These are phyloP conservation scores for Rhododendron ovatum DNA, from an alignment of 148 eudicot genomes.

Conservation along the genomic window DNA sequence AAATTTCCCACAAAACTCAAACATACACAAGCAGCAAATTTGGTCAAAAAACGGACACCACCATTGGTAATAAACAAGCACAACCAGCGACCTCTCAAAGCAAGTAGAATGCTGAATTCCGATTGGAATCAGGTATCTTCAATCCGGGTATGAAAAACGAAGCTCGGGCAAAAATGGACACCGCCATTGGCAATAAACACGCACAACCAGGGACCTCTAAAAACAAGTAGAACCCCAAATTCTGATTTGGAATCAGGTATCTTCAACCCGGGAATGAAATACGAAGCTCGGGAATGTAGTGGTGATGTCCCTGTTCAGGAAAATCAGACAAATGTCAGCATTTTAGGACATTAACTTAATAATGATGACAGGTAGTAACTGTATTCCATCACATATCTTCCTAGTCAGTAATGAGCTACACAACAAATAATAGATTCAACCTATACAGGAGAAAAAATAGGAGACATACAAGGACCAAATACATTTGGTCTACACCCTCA, in stretches of 20 bases:
- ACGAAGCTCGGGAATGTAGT: slow-evolving; percentile 93
- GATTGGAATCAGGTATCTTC: background rate
- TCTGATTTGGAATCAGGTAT: slow-evolving; percentile 37
- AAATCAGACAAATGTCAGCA: background rate
- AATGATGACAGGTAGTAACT: background rate
- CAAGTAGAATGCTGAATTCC: no score
- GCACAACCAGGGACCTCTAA: background rate
- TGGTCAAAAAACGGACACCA: background rate
- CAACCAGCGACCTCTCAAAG: no score
- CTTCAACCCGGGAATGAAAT: slow-evolving; percentile 77
- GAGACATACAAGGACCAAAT: background rate
- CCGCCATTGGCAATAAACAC: background rate
- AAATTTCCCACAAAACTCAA: background rate
- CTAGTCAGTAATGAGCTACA: background rate
- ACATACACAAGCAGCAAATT: background rate
- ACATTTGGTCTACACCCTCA: background rate
- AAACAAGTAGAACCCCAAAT: slow-evolving; percentile 1
- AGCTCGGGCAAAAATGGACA: background rate
- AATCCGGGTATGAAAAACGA: background rate
- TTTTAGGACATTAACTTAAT: background rate
- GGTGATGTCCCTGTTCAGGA: slow-evolving; percentile 70
- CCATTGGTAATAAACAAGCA: background rate
- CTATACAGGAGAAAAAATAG: background rate
- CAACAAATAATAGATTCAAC: background rate
- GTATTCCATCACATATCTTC: background rate